Base-by-base conservation (phyloP, 2,329 filamentous ascomycete genomes). In the Lachnellula hyalina region DNA sequence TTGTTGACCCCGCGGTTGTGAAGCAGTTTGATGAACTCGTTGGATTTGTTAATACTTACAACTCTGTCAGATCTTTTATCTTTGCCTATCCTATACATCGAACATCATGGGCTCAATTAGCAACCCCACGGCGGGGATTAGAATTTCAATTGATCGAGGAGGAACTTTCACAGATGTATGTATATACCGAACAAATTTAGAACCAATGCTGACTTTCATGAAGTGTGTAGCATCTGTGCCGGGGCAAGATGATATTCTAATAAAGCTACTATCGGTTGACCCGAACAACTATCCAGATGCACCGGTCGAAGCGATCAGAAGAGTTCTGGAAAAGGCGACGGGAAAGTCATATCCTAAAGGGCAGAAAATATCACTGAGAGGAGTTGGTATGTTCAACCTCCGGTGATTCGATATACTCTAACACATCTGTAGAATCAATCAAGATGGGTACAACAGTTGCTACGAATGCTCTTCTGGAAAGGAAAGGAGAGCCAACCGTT, bases 231-330 rank as follows among this genome's bases (percentile, higher is more conserved):
- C 44, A 47, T 47, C 44, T 23, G 44, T 47, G 9, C 44, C 44
- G 12, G 23, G 14, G 12, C 21, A 84, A 70, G 82, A 92, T 69
- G 88, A 94, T 68, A 80, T 91, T 51, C 78, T 95, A 53, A 90
- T 94, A 72, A 95, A 95, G 74, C 82, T 96, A 2, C 82, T 96
- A 17, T 96, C 90, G 2, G 90, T 93, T 65, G 92, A 96, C 70
- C 92, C 92, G 2, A 80, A 83, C 53, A 96, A 96, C 75, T 96
- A 96, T 74, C 79, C 85, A 15, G 92, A 96, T 76, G 92, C 92
- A 12, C 92, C 92, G 81, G 34, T 85, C 68, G 84, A 84, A 65
- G 85, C 82, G 53, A 89, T 89, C 65, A 79, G 86, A 14, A 77
- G 84, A 9, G 74, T 87, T 1, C 75, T 87, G 32, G 80, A 79